These are phyloP conservation scores for Monosporozyma servazzii DNA, from an alignment of 805 yeast genomes.

Conservation along the genomic window DNA sequence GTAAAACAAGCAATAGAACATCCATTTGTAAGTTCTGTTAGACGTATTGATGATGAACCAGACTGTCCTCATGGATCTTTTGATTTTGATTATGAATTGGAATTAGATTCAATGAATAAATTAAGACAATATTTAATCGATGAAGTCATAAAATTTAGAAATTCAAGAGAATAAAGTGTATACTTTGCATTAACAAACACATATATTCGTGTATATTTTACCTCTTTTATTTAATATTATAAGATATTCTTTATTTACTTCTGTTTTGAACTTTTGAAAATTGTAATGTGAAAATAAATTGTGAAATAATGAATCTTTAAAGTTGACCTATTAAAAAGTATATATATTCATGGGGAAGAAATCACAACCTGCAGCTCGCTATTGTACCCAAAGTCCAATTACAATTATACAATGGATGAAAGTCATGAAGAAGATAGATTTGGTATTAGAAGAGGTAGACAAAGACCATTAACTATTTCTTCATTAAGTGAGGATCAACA, in stretches of 20 bases:
- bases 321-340: neutral
- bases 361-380: no score
- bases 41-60: conserved; percentile 51
- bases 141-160: conserved; percentile 36
- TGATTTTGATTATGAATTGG: conserved; percentile 58
- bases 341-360: neutral
- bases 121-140: conserved; percentile 40
- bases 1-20: conserved; percentile 53
- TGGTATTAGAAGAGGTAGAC: conserved; percentile 13
- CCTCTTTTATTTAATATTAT: neutral
- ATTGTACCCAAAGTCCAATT: neutral
- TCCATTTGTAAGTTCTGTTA: conserved; percentile 42
- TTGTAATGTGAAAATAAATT: neutral
- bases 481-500: conserved; percentile 24
- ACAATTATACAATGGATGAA: neutral
- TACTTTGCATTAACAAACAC: neutral
- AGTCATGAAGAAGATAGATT: neutral
- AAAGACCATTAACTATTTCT: conserved; percentile 25
- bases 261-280: neutral
- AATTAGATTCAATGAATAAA: conserved; percentile 32
- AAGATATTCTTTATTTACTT: neutral
- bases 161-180: neutral
- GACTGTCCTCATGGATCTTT: conserved; percentile 38
- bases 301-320: neutral
- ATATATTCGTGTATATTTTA: no score